Conservation (phyloP, 139 green algal genomes). For the Coccomyxa sp. region DNA sequence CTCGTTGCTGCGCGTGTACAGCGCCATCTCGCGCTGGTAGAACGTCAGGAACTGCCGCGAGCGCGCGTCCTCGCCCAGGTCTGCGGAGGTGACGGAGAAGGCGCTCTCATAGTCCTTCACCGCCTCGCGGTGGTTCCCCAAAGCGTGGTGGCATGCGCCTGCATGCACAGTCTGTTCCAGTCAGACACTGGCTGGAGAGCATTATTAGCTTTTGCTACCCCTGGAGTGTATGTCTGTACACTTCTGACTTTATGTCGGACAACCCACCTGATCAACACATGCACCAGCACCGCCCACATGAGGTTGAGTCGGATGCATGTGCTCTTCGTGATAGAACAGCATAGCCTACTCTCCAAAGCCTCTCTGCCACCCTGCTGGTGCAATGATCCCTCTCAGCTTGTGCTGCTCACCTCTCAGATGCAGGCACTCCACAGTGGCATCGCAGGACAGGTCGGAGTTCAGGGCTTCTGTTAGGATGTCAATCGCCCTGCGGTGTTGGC, state of each 20-base stretch:
- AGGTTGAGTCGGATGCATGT: no score
- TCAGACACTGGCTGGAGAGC: no score
- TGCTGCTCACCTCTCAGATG: constrained; percentile 60
- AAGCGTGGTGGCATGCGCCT: constrained; percentile 56
- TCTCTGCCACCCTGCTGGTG: no score
- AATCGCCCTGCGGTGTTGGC: constrained; percentile 60
- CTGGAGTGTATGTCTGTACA: no score
- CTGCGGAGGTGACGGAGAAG: constrained; percentile 1
- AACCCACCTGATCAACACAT: not conserved
- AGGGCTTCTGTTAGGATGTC: constrained; percentile 56
- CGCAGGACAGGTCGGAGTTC: constrained; percentile 5
- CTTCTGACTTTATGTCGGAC: no score
- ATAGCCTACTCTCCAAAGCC: no score
- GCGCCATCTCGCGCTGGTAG: constrained; percentile 77
- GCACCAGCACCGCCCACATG: not conserved
- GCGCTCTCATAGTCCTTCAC: constrained; percentile 43
- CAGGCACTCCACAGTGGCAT: constrained; percentile 49
- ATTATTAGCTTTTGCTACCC: no score
- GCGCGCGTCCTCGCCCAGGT: constrained; percentile 10
- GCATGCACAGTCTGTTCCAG: not conserved
- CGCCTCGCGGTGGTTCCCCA: constrained; percentile 43
- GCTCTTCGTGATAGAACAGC: no score
- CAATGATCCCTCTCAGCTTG: no score
- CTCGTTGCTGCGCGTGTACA: constrained; percentile 50
- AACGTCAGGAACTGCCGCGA: constrained; percentile 58